Base-by-base conservation (phyloP, 2,329 filamentous ascomycete genomes). In the Cladophialophora carrionii region DNA sequence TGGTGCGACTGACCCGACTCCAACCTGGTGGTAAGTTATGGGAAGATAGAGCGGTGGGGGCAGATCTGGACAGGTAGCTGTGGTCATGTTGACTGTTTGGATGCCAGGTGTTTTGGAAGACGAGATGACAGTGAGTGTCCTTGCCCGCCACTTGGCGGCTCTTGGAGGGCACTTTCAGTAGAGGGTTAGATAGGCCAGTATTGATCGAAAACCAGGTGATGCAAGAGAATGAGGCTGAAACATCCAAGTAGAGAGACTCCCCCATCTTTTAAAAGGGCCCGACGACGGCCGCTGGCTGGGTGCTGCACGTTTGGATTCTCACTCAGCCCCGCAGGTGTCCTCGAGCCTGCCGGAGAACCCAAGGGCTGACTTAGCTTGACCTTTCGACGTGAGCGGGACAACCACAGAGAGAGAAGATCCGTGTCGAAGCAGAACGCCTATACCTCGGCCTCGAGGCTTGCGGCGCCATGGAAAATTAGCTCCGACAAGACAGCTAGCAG, bases 21-120 rank as follows among this genome's bases (percentile, higher is more conserved):
- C 24, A 8, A 51, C 48, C 20, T 51, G 12, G 22, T 51, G 12
- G 22, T 51, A 51, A 29, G 20, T 29, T 5, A 51, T 51, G 20
- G 48, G 48, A 29, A 51, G 48, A 20, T 24, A 51, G 48, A 51
- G 48, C 12, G 48, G 48, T 51, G 4, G 20, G 48, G 48, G 20
- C 22, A 51, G 48, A 26, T 51, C 14, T 12, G 10, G 8, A 29
- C 48, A 51, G 12, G 48, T 51, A 24, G 48, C 8, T 29, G 48
- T 51, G 5, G 20, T 51, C 48, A 51, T 51, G 20, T 14, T 20
- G 22, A 43, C 37, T 1, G 37, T 5, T 43, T 43, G 5, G 17
- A n/a, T n/a, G 37, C 17, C 37, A 8, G 37, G 6, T n/a, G 7
- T 8, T 43, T 43, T 8, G 17, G 26, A 29, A 43, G 37, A 7